These are phyloP conservation scores for Hypoxylon sp. DNA, from an alignment of 2,329 filamentous ascomycete genomes.

Conservation along the genomic window DNA sequence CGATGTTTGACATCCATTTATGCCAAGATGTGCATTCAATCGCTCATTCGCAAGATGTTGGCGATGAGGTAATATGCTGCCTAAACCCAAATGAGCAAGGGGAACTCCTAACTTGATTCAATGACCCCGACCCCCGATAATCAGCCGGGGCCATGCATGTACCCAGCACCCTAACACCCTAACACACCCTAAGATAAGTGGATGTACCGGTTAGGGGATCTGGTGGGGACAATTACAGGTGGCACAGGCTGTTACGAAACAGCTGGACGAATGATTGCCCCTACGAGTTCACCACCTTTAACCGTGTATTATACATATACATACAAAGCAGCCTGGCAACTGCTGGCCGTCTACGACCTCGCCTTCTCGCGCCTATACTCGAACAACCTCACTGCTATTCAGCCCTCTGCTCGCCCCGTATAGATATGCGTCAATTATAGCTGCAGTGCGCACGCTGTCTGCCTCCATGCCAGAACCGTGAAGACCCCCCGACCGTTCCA, in stretches of 20 bases:
- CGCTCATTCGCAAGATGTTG: not conserved
- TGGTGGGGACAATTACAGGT: constrained; percentile 41
- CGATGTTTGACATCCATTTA: not conserved
- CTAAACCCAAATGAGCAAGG: no score
- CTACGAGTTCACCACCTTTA: constrained; percentile 32
- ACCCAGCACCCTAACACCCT: no score
- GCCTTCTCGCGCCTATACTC: constrained; percentile 12
- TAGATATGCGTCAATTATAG: constrained; percentile 47
- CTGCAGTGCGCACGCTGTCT: constrained; percentile 44
- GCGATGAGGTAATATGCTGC: constrained; percentile 12
- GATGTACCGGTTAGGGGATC: constrained; percentile 20
- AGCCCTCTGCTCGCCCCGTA: constrained; percentile 1
- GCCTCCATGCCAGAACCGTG: constrained; percentile 49
- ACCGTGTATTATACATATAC: constrained; percentile 17
- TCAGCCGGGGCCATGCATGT: constrained; percentile 21
- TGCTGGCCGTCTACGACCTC: constrained; percentile 10
- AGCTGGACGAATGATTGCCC: constrained; percentile 32
- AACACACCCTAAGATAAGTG: not conserved
- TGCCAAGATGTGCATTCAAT: no score
- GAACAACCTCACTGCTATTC: constrained; percentile 18
- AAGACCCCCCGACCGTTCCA: constrained; percentile 43
- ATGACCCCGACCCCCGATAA: not conserved
- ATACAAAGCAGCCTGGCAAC: constrained; percentile 17
- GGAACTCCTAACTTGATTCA: not conserved
- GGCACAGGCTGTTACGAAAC: constrained; percentile 45